phyloP scores from a whole-genome alignment of 2,329 filamentous ascomycete species.

The Colletotrichum destructivum region DNA sequence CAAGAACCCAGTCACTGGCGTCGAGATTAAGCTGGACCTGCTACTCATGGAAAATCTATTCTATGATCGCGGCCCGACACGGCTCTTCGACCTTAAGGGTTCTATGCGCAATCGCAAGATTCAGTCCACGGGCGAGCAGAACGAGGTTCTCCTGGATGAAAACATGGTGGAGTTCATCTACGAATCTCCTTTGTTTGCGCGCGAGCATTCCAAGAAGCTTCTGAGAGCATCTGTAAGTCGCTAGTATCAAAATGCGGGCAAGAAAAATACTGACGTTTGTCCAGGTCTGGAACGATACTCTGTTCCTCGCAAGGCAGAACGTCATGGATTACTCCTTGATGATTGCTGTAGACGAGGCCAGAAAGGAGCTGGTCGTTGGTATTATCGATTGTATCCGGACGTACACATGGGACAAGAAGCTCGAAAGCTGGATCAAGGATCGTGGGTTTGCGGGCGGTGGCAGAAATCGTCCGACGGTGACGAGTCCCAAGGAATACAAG shows the following conservation, averaged over 20 bases:
- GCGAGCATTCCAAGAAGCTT: slow-evolving; percentile 96
- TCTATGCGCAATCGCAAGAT: slow-evolving; percentile 99
- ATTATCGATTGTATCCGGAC: slow-evolving; percentile 99
- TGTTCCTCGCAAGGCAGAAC: slow-evolving; percentile 94
- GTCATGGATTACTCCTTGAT: slow-evolving; percentile 99
- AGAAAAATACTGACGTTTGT: neutral
- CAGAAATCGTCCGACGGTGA: slow-evolving; percentile 92
- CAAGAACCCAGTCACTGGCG: slow-evolving; percentile 92
- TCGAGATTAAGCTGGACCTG: slow-evolving; percentile 94
- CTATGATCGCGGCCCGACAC: slow-evolving; percentile 91
- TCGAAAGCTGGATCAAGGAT: slow-evolving; percentile 99
- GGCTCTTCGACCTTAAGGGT: slow-evolving; percentile 96
- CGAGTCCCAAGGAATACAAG: slow-evolving; percentile 97
- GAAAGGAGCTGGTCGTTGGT: slow-evolving; percentile 93
- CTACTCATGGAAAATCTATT: slow-evolving; percentile 98
- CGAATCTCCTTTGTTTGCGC: slow-evolving; percentile 93
- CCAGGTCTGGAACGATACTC: slow-evolving; percentile 90
- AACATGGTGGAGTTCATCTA: slow-evolving; percentile 99
- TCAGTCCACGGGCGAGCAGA: slow-evolving; percentile 93
- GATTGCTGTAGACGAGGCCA: slow-evolving; percentile 94
- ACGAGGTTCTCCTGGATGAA: slow-evolving; percentile 96
- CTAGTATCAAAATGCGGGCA: neutral
- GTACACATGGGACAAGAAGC: slow-evolving; percentile 99
- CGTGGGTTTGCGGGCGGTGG: slow-evolving; percentile 84
- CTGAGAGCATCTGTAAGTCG: slow-evolving; percentile 79